These are phyloP conservation scores for Cetraspora pellucida DNA, from an alignment of 192 early-diverging fungal species.

Conservation along the genomic window DNA sequence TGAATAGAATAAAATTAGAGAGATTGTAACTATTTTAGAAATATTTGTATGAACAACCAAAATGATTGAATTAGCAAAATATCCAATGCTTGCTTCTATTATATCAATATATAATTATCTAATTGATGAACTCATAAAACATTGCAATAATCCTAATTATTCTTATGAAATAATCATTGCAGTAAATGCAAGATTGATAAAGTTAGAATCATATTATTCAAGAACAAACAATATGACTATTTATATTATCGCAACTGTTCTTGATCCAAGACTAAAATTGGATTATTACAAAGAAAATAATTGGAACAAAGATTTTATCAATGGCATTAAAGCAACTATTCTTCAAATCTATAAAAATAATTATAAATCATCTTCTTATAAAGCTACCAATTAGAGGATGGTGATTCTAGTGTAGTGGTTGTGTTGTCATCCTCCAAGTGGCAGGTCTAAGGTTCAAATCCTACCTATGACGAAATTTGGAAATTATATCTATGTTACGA, in stretches of 20 bases:
- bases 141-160: conserved; percentile 9
- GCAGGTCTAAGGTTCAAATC: too few relatives aligned
- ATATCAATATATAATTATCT: conserved; percentile 20
- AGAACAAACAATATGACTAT: not conserved
- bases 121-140: not conserved
- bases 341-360: conserved; percentile 2
- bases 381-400: not conserved
- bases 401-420: too few relatives aligned
- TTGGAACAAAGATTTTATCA: conserved; percentile 8
- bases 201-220: not conserved
- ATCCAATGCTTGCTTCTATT: not conserved
- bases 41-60: not conserved
- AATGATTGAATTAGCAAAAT: not conserved
- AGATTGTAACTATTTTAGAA: too few relatives aligned
- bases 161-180: not conserved
- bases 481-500: too few relatives aligned
- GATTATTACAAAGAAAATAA: conserved; percentile 1
- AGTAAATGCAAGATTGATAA: not conserved
- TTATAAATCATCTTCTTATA: not conserved
- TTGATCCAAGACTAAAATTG: not conserved
- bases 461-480: too few relatives aligned
- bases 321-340: not conserved
- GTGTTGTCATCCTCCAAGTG: too few relatives aligned
- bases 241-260: conserved; percentile 5
- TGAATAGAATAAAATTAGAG: too few relatives aligned